phyloP scores from a whole-genome alignment of 176 grass and related monocot genomes.

The Oryza meyeriana region DNA sequence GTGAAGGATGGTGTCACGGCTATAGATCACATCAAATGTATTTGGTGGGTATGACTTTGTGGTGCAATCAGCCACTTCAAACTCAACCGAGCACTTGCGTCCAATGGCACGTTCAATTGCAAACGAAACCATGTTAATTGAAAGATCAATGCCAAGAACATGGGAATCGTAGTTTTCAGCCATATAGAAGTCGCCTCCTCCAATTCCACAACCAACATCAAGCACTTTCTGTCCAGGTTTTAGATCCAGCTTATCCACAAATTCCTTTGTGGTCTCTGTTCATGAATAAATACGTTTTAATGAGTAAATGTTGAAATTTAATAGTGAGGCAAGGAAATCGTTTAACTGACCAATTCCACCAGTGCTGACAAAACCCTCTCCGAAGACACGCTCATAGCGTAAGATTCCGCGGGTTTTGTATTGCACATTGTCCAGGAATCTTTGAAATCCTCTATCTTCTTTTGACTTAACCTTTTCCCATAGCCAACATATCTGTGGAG shows the following conservation, averaged over 20 bases:
- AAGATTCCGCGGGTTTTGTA: conserved; percentile 93
- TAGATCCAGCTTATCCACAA: conserved; percentile 78
- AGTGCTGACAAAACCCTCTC: conserved; percentile 92
- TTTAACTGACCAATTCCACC: conserved; percentile 67
- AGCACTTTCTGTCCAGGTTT: conserved; percentile 91
- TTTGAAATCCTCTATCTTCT: conserved; percentile 84
- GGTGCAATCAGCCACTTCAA: conserved; percentile 96
- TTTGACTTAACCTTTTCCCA: conserved; percentile 81
- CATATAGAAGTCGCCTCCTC: conserved; percentile 97
- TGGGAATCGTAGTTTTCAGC: conserved; percentile 87
- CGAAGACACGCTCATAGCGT: conserved; percentile 90
- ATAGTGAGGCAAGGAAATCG: not conserved
- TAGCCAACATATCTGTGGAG: conserved; percentile 86
- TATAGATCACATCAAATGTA: conserved; percentile 88
- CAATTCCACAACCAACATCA: conserved; percentile 95
- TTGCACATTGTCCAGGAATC: conserved; percentile 93
- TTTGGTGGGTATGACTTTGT: conserved; percentile 76
- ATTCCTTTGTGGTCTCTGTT: conserved; percentile 96
- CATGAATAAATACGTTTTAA: not conserved
- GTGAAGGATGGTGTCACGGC: conserved; percentile 97
- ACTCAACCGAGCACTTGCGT: conserved; percentile 79
- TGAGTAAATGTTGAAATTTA: not conserved
- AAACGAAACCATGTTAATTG: conserved; percentile 97
- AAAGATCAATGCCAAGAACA: conserved; percentile 95
- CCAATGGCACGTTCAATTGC: conserved; percentile 93